Evolutionary conservation across 306 rosid species (phyloP).

Genomic region (Cucurbita moschata): DNA sequence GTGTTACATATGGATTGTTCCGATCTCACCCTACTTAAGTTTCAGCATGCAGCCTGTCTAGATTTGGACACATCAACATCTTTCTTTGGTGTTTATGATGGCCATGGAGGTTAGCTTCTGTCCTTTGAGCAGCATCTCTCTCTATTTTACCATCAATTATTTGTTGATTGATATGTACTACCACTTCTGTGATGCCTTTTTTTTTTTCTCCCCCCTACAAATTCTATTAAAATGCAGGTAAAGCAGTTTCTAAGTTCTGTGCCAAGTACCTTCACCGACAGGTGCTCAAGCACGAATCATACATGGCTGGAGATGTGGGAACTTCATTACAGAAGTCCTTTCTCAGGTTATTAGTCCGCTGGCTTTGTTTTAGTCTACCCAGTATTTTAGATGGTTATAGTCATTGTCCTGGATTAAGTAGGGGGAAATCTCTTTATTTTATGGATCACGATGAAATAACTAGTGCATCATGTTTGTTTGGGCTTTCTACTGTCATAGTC

Average conservation of each 20-base stretch:
- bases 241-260: slow-evolving; percentile 90
- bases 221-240: slow-evolving; percentile 40
- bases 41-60: slow-evolving; percentile 84
- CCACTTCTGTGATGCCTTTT: neutral
- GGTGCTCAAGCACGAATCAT: slow-evolving; percentile 62
- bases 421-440: neutral
- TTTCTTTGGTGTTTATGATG: slow-evolving; percentile 91
- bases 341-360: slow-evolving; percentile 44
- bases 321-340: slow-evolving; percentile 54
- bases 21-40: slow-evolving; percentile 7
- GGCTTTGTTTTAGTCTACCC: neutral
- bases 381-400: neutral
- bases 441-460: neutral
- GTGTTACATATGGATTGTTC: neutral
- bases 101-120: slow-evolving; percentile 75
- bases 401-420: neutral
- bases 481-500: neutral
- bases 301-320: slow-evolving; percentile 64
- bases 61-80: slow-evolving; percentile 74
- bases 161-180: neutral
- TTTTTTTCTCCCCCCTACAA: slow-evolving; percentile 4
- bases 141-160: neutral
- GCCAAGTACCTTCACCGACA: slow-evolving; percentile 82
- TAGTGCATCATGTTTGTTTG: neutral
- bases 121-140: neutral